These are phyloP conservation scores for Chlorella vulgaris DNA, from an alignment of 139 green algal species.

Conservation along the genomic window DNA sequence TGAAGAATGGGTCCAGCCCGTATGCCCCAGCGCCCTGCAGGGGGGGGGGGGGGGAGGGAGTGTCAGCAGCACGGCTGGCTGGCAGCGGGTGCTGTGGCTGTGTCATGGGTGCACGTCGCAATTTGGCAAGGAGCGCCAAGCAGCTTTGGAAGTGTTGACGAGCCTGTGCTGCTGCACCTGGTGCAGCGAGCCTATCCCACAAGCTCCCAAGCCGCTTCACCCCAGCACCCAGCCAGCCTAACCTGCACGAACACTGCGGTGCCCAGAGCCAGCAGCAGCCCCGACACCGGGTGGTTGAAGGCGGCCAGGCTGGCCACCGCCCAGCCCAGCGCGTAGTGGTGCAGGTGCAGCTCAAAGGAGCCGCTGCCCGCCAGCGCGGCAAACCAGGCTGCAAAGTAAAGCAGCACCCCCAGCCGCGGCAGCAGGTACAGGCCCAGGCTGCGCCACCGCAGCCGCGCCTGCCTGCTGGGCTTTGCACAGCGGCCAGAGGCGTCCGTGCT, in stretches of 20 bases:
- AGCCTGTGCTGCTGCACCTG: too few relatives aligned
- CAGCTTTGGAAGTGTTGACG: too few relatives aligned
- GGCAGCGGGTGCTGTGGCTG: too few relatives aligned
- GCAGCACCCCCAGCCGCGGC: constrained; percentile 8
- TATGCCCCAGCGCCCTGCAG: constrained; percentile 6
- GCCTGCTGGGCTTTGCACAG: neutral
- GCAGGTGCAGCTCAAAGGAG: constrained; percentile 13
- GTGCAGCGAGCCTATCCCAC: too few relatives aligned
- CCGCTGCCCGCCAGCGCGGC: neutral
- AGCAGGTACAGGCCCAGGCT: neutral
- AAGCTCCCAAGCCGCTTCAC: neutral
- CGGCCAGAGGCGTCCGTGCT: neutral
- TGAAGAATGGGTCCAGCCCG: constrained; percentile 16
- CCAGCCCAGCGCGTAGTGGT: constrained; percentile 30
- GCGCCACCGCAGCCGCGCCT: neutral
- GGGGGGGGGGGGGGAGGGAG: neutral
- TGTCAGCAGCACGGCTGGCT: too few relatives aligned
- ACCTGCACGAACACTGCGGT: constrained; percentile 25
- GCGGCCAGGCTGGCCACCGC: constrained; percentile 1
- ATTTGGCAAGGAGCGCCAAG: too few relatives aligned
- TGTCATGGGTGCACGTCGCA: too few relatives aligned
- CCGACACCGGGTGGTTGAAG: constrained; percentile 29
- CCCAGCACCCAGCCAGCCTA: neutral
- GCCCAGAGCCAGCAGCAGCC: neutral
- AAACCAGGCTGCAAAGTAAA: constrained; percentile 10